phyloP scores from a whole-genome alignment of 768 basidiomycete genomes.

The Pleurotus djamor region DNA sequence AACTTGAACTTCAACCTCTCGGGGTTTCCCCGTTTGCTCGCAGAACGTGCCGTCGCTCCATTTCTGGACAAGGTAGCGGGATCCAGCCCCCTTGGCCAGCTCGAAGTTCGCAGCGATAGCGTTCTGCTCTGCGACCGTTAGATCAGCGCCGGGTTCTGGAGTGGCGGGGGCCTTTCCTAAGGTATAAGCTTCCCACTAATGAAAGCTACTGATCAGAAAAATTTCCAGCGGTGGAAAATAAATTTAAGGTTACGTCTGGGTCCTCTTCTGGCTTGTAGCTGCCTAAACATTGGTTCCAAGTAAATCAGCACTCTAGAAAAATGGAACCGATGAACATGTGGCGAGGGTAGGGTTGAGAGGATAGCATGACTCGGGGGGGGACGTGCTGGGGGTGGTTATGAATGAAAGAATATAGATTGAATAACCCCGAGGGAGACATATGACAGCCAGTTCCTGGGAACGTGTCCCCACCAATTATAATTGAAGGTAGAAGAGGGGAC shows the following conservation, averaged over 20 bases:
- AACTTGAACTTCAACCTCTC: constrained; percentile 96
- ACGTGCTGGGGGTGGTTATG: background rate
- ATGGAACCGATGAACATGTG: background rate
- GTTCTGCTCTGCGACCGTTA: constrained; percentile 64
- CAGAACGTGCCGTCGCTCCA: constrained; percentile 92
- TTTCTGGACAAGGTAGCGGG: constrained; percentile 88
- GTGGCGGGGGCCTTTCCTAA: constrained; percentile 66
- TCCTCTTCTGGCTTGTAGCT: constrained; percentile 84
- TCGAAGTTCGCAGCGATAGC: constrained; percentile 71
- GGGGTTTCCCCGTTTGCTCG: constrained; percentile 84
- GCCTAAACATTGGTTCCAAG: constrained; percentile 35
- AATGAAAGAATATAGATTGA: background rate
- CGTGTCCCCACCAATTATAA: background rate
- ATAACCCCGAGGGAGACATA: constrained; percentile 4
- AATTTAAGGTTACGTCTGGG: constrained; percentile 56
- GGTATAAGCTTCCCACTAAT: constrained; percentile 75
- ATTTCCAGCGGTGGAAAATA: constrained; percentile 15
- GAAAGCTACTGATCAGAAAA: constrained; percentile 17
- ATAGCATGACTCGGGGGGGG: background rate
- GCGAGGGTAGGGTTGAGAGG: background rate
- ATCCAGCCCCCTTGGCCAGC: constrained; percentile 73
- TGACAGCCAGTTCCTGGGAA: constrained; percentile 5
- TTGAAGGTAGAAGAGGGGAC: background rate
- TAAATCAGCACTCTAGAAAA: background rate
- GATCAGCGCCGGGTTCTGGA: constrained; percentile 59